Base-by-base conservation (phyloP, 129 eudicot species). In the Mikania micrantha region DNA sequence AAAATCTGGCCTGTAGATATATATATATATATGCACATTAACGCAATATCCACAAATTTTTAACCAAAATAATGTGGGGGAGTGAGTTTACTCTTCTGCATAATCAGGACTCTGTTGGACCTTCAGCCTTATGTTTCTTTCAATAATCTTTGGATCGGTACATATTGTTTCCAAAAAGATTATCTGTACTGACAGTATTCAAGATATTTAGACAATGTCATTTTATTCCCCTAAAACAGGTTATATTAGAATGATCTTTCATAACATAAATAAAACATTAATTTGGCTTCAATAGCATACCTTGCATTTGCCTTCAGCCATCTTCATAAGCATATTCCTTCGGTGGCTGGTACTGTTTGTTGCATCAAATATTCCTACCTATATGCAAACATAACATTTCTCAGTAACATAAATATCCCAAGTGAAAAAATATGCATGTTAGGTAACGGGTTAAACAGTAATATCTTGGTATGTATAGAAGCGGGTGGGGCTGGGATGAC, bases 291-390 rank as follows among this genome's bases (percentile, higher is more conserved):
- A 71, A 28, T 53, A 35, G 42, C 44, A 76, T 68, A 93, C 99
- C 99, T 89, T 93, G 92, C 99, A 93, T 49, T 89, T 89, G 67
- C 99, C 96, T 81, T 93, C 99, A 77, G 99, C 99, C 95, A 93
- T 80, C 80, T 78, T 86, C 99, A 93, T 93, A 67, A 93, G 95
- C 99, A 93, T 86, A 78, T 93, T 93, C 87, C 99, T 81, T 60
- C 99, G 77, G 31, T 74, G 35, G 44, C 85, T 93, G 58, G 90
- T 82, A 69, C 99, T 93, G 79, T 93, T 93, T 79, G 99, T 89
- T 40, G 99, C 99, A 79, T 93, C 99, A 77, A 89, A 87, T 82
- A 93, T 85, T 72, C 99, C 99, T 35, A 93, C 99, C 99, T 93
- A 69, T 74, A 72, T 65, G 40, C 29, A 73, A 57, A 39, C 24